phyloP scores from a whole-genome alignment of 2,329 filamentous ascomycete species.

The Monilinia laxa region DNA sequence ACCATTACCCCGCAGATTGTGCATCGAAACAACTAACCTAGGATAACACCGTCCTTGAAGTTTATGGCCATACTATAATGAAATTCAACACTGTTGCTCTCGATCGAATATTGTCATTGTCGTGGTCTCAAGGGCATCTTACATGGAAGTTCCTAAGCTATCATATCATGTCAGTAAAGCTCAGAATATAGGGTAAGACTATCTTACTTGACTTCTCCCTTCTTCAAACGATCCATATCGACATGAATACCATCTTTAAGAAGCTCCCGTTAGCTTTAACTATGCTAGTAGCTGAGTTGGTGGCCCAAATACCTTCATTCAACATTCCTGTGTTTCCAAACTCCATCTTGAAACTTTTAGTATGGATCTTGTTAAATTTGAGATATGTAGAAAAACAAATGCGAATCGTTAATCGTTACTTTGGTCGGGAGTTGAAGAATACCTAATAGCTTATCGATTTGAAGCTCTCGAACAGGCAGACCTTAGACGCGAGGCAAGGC shows the following conservation, averaged over 20 bases:
- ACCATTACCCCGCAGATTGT: neutral
- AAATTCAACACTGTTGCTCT: constrained; percentile 36
- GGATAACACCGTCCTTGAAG: constrained; percentile 96
- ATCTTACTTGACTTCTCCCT: constrained; percentile 95
- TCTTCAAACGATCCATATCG: constrained; percentile 98
- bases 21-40: constrained; percentile 54
- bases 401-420: constrained; percentile 19
- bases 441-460: constrained; percentile 12
- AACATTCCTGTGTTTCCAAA: constrained; percentile 62
- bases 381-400: constrained; percentile 35
- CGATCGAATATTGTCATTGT: constrained; percentile 26
- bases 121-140: constrained; percentile 43
- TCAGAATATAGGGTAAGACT: neutral
- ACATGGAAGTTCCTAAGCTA: constrained; percentile 97
- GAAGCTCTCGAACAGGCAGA: constrained; percentile 32
- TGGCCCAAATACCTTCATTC: constrained; percentile 56
- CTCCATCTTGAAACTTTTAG: constrained; percentile 51
- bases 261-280: constrained; percentile 37
- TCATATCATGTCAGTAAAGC: constrained; percentile 17
- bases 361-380: constrained; percentile 18
- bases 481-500: constrained; percentile 31
- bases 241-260: constrained; percentile 92
- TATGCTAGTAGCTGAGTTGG: constrained; percentile 26
- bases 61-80: constrained; percentile 88
- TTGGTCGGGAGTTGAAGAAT: constrained; percentile 18